Evolutionary conservation across 164 flowering plant genomes (phyloP).

Genomic region (Nelumbo lutea): DNA sequence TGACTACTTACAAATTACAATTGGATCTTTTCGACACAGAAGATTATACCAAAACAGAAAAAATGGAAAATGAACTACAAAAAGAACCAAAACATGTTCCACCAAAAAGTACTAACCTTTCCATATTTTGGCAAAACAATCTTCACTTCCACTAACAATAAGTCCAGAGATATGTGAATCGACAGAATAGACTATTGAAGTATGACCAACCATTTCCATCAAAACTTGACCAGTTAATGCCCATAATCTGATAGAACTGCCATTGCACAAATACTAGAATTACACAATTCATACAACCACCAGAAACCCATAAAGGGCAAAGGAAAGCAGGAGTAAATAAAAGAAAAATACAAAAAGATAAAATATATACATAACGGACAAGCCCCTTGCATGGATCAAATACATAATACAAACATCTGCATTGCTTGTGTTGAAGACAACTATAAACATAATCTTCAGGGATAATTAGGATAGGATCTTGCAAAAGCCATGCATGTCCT

Average conservation of each 20-base stretch:
- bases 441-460: too few species aligned
- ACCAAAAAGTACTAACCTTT: conserved; percentile 50
- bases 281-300: conserved; percentile 3
- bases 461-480: too few species aligned
- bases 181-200: conserved; percentile 91
- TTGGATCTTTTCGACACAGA: neutral
- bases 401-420: too few species aligned
- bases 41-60: neutral
- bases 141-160: conserved; percentile 93
- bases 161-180: conserved; percentile 84
- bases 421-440: too few species aligned
- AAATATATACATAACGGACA: neutral
- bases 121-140: conserved; percentile 90
- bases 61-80: neutral
- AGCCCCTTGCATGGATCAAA: neutral
- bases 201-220: conserved; percentile 98
- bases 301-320: neutral
- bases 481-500: neutral
- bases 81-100: neutral
- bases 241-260: conserved; percentile 89
- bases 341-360: neutral
- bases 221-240: conserved; percentile 75
- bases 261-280: conserved; percentile 9
- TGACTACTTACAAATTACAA: neutral
- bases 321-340: neutral